Base-by-base conservation (phyloP, 768 basidiomycete genomes). In the Auricularia sp. region DNA sequence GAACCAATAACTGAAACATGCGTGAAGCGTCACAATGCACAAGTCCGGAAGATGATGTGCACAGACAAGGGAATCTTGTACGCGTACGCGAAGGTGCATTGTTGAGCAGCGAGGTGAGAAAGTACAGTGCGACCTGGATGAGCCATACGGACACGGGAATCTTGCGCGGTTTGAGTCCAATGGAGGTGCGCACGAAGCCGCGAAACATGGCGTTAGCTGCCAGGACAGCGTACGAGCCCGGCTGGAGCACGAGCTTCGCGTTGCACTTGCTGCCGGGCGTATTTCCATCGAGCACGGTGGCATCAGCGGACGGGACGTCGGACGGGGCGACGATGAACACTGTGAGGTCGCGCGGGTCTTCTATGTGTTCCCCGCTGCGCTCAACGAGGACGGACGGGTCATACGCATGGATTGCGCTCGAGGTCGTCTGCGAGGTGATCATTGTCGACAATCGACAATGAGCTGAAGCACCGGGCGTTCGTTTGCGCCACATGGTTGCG, bases 41-140 rank as follows among this genome's bases (percentile, higher is more conserved):
- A 23, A 23, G 23, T 92, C 51, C 94, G 82, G 71, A 96, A 96
- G 66, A 98, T 89, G 73, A 98, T 96, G 75, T 98, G 94, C 1
- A 98, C 87, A 0, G 90, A 77, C 85, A 97, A 92, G 23, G 95
- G 93, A 65, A 97, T 87, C 47, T 81, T 75, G 72, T 88, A 93
- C 5, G 82, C 88, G 71, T 97, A 96, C 1, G 92, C 93, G n/a
- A 23, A 23, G 23, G 23, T 23, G 83, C 84, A 76, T 95, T 97
- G 74, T 97, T 98, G 68, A 98, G 78, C 66, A 90, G 72, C 5
- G 91, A 93, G 62, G 93, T 80, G 3, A 81, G 73, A 66, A 90
- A 87, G 75, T 94, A 95, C 42, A 98, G 78, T 1, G 80, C 79
- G 59, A 95, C 93, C 74, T 97, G 93, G 1, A 86, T 74, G 34